Conservation (phyloP, 2,329 filamentous ascomycete genomes). For the Chlorencoelia australis region DNA sequence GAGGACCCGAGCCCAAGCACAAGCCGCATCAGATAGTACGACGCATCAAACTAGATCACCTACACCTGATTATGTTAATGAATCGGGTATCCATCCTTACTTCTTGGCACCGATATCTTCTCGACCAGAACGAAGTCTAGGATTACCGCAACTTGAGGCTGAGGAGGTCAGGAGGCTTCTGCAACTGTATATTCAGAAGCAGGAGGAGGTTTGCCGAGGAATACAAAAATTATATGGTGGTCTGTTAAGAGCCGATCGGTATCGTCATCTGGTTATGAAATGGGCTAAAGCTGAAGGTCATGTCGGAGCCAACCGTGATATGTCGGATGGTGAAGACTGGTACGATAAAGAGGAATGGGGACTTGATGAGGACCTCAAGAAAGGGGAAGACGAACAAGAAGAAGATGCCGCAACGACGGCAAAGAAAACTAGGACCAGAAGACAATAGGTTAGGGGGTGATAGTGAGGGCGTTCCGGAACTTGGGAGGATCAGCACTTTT, state of each 20-base stretch:
- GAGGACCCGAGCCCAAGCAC: slow-evolving; percentile 42
- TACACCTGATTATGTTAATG: slow-evolving; percentile 35
- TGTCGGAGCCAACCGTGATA: slow-evolving; percentile 49
- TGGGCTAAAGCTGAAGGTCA: slow-evolving; percentile 76
- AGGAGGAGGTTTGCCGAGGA: slow-evolving; percentile 71
- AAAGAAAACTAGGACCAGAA: slow-evolving; percentile 38
- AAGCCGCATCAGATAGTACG: slow-evolving; percentile 31
- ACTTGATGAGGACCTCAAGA: slow-evolving; percentile 63
- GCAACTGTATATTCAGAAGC: slow-evolving; percentile 72
- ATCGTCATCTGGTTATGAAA: slow-evolving; percentile 59
- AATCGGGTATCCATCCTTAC: slow-evolving; percentile 60
- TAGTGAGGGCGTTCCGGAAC: too few relatives aligned
- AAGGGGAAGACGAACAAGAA: slow-evolving; percentile 75
- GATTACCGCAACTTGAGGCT: slow-evolving; percentile 63
- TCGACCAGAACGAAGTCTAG: slow-evolving; percentile 58
- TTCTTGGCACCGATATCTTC: slow-evolving; percentile 56
- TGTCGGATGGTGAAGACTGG: slow-evolving; percentile 87
- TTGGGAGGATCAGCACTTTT: too few relatives aligned
- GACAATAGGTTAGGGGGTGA: slow-evolving; percentile 20
- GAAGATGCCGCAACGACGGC: slow-evolving; percentile 48
- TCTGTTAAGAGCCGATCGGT: slow-evolving; percentile 60
- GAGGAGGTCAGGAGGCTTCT: slow-evolving; percentile 68
- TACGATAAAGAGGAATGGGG: slow-evolving; percentile 77
- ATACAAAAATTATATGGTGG: slow-evolving; percentile 59
- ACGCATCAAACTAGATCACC: slow-evolving; percentile 26